Evolutionary conservation across 805 yeast species (phyloP), one percentile per base, ranked within the genome.

Genomic region (Saccharomycopsis microspora): DNA sequence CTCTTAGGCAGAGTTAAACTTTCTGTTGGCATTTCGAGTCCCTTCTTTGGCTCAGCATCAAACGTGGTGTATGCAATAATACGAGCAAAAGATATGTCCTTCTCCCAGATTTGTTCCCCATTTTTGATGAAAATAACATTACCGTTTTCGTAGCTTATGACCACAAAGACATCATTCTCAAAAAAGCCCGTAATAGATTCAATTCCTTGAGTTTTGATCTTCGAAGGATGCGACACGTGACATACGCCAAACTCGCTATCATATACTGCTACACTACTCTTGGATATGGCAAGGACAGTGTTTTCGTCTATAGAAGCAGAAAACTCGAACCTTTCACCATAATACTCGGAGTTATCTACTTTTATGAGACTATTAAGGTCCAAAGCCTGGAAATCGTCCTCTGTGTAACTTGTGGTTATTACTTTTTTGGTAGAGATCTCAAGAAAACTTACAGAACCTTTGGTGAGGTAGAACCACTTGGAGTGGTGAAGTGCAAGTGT

Each of bases 21-120:
- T 7, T 35, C 28, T 3, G 43, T 9, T 32, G 39, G 45, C 31
- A 34, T 27, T 10, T 51, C 54, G 28, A 52, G 51, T 10, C 41
- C 39, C 35, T 29, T 50, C 43, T 44, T 50, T 36, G 46, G 46
- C 19, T 19, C 19, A 19, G 19, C 19, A 32, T 62, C 65, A 30
- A 65, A 52, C 27, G 68, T 53, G 4, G 59, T 48, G 31, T 64
- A 61, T n/a, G 69, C 69, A 4, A 57, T 55, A 3, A 71, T 61
- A 32, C 65, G 55, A 4, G 69, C 59, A 4, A 71, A 49, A 0
- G 75, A 67, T 54, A 67, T 72, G 56, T 75, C 77, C 50, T 67
- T 64, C 2, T 46, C 31, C 80, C 80, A 75, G 10, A 56, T 39
- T 4, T 49, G 49, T 4, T 45, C 45, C 32, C 52, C 59, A 33